Conservation (phyloP, 306 rosid species). For the Prunus mume region DNA sequence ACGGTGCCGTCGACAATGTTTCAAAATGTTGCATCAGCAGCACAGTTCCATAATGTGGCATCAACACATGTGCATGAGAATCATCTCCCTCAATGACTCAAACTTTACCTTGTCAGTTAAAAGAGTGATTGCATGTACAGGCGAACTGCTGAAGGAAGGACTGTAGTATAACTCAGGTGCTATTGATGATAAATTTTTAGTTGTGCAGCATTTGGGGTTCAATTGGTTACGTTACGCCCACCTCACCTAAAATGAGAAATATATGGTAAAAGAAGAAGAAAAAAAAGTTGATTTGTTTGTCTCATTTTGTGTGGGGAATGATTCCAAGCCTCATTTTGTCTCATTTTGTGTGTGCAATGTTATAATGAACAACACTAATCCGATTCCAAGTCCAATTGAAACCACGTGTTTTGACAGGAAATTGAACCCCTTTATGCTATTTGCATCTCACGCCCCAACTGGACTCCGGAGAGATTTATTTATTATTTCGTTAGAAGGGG, state of each 20-base stretch:
- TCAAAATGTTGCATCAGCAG: slow-evolving; percentile 15
- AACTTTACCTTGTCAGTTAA: not conserved
- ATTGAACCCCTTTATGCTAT: no score
- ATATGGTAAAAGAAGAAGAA: no score
- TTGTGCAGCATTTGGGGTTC: not conserved
- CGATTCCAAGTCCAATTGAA: no score
- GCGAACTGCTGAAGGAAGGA: not conserved
- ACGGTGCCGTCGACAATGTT: slow-evolving; percentile 19
- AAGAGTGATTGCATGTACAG: not conserved
- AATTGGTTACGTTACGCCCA: not conserved
- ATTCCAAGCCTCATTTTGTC: no score
- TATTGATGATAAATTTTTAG: not conserved
- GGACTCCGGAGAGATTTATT: no score
- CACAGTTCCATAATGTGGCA: slow-evolving; percentile 15
- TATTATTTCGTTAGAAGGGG: not conserved
- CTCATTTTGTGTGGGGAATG: no score
- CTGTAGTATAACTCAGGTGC: not conserved
- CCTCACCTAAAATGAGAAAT: no score
- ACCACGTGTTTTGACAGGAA: no score
- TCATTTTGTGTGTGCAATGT: no score
- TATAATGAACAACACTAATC: no score
- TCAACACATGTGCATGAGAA: slow-evolving; percentile 16
- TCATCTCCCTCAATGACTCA: slow-evolving; percentile 8
- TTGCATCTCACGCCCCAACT: no score
- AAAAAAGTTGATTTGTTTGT: not conserved